Conservation (phyloP, 164 flowering plant species). For the Paratinospora sagittata region DNA sequence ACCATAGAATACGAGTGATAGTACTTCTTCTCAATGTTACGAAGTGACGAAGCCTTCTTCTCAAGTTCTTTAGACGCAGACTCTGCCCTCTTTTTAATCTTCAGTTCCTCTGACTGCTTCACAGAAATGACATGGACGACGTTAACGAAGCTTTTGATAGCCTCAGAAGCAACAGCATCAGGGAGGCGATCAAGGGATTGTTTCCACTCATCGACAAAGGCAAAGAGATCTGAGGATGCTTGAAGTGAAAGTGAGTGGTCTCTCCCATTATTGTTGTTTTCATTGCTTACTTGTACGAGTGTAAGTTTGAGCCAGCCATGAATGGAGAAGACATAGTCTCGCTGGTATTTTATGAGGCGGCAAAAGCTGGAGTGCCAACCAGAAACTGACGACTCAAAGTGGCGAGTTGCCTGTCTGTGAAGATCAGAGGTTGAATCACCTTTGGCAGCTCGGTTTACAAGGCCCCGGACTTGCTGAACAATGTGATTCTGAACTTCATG, state of each 20-base stretch:
- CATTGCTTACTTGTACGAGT: conserved; percentile 45
- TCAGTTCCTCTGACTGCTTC: conserved; percentile 77
- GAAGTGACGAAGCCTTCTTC: conserved; percentile 63
- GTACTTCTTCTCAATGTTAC: conserved; percentile 76
- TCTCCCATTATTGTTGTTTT: conserved; percentile 19
- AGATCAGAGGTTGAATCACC: conserved; percentile 82
- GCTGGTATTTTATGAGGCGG: conserved; percentile 67
- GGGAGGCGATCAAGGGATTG: conserved; percentile 88
- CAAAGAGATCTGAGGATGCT: conserved; percentile 23
- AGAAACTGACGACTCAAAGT: conserved; percentile 84
- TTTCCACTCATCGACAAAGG: conserved; percentile 91
- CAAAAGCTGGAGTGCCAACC: conserved; percentile 92
- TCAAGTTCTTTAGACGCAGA: conserved; percentile 74
- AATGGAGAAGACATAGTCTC: conserved; percentile 69
- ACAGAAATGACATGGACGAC: conserved; percentile 69
- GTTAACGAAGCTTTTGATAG: conserved; percentile 85
- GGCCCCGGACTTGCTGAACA: conserved; percentile 92
- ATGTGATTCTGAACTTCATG: conserved; percentile 81
- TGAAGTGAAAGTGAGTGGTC: conserved; percentile 30
- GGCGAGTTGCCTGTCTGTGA: conserved; percentile 85
- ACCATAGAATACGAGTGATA: conserved; percentile 87
- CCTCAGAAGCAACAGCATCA: conserved; percentile 89
- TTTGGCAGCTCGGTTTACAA: conserved; percentile 47
- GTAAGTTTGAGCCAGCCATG: conserved; percentile 85
- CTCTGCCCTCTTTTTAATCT: conserved; percentile 67